phyloP scores from a whole-genome alignment of 108 stramenopile species.

The Cylindrotheca closterium region DNA sequence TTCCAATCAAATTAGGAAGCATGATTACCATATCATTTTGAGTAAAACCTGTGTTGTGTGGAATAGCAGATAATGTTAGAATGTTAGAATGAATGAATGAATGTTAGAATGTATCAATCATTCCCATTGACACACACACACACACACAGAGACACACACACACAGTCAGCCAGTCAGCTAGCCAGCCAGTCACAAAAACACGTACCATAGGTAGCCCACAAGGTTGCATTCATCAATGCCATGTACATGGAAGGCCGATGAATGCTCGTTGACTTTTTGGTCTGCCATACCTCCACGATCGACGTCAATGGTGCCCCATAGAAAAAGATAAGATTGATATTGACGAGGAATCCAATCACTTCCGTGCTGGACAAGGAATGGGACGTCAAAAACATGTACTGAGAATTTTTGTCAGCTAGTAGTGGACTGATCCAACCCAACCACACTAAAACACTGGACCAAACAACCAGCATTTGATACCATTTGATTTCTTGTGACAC shows the following conservation, averaged over 20 bases:
- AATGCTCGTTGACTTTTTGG: conserved; percentile 50
- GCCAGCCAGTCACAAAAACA: conserved; percentile 17
- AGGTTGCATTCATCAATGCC: conserved; percentile 54
- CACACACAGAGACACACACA: too few relatives aligned
- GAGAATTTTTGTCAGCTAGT: neutral
- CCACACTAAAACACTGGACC: conserved; percentile 23
- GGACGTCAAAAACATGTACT: conserved; percentile 21
- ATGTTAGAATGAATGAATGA: too few relatives aligned
- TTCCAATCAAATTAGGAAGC: conserved; percentile 32
- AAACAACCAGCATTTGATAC: conserved; percentile 15
- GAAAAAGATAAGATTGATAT: conserved; percentile 73
- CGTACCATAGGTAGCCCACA: conserved; percentile 62
- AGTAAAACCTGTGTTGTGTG: too few relatives aligned
- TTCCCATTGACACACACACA: too few relatives aligned
- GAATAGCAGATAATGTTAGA: too few relatives aligned
- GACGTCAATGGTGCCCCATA: conserved; percentile 78
- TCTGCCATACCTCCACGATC: conserved; percentile 50
- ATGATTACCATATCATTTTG: conserved; percentile 27
- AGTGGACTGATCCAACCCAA: conserved; percentile 27
- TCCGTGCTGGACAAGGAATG: neutral
- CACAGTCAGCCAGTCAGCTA: too few relatives aligned
- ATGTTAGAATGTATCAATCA: too few relatives aligned
- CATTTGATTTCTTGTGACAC: too few relatives aligned
- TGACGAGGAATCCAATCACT: conserved; percentile 60
- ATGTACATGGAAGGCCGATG: conserved; percentile 67